A percentile compares a stretch with the other conserved stretches of the same genome.
Conservation (phyloP, 768 basidiomycete species). For the Phanerochaete sordida region DNA sequence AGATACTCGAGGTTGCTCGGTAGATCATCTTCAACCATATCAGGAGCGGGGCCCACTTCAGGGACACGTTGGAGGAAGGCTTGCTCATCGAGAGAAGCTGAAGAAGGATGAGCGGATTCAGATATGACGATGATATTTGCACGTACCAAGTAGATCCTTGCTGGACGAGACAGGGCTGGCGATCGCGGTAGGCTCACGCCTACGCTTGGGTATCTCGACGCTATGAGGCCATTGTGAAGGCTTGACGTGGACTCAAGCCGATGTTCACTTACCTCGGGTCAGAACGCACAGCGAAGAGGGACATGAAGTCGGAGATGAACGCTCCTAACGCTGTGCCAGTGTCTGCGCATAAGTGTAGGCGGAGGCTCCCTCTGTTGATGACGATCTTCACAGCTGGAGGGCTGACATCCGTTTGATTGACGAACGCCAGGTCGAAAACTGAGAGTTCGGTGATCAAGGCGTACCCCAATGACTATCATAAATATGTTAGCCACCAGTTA, state of each 20-base stretch:
- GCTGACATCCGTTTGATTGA: constrained; percentile 17
- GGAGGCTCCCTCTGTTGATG: constrained; percentile 39
- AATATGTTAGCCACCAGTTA: neutral
- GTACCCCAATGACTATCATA: constrained; percentile 56
- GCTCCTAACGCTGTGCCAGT: constrained; percentile 56
- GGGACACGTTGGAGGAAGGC: constrained; percentile 71
- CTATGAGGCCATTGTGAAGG: neutral
- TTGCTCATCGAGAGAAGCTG: constrained; percentile 77
- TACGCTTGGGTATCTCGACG: neutral
- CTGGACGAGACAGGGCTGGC: constrained; percentile 2
- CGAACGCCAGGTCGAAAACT: constrained; percentile 44
- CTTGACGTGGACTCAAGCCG: neutral
- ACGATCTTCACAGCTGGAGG: constrained; percentile 26
- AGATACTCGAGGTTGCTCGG: constrained; percentile 88
- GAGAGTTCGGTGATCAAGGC: constrained; percentile 61
- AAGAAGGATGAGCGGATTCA: neutral
- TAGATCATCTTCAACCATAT: constrained; percentile 89
- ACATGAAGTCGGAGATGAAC: constrained; percentile 50
- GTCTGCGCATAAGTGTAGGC: constrained; percentile 76
- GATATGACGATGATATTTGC: too few species aligned
- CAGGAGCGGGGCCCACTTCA: constrained; percentile 74
- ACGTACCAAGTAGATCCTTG: constrained; percentile 26
- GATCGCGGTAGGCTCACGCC: constrained; percentile 16
- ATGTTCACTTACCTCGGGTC: constrained; percentile 19
- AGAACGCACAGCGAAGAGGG: constrained; percentile 35